Percentiles rank a stretch among this genome's conserved stretches.
These are phyloP conservation scores for Barnettozyma wickerhamii DNA, from an alignment of 805 yeast species.

Conservation along the genomic window DNA sequence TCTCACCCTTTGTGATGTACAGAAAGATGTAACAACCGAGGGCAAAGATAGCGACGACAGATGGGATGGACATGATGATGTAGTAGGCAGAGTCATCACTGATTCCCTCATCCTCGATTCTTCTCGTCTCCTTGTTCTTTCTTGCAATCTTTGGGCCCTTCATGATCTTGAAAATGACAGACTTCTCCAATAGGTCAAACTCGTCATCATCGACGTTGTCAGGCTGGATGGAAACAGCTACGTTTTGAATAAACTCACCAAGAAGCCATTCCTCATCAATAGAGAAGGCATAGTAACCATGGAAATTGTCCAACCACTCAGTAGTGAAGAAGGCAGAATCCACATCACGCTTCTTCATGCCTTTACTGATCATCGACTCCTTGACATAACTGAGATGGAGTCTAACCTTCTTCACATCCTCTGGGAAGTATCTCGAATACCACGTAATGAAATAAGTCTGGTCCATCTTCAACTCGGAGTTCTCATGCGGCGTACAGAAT, in stretches of 20 bases:
- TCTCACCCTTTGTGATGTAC: conserved; percentile 48
- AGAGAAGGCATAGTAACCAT: conserved; percentile 63
- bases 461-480: conserved; percentile 50
- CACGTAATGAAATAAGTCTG: conserved; percentile 74
- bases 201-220: conserved; percentile 61
- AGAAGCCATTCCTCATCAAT: conserved; percentile 62
- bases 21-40: conserved; percentile 64
- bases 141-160: conserved; percentile 38
- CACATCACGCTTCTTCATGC: conserved; percentile 45
- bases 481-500: conserved; percentile 79
- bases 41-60: conserved; percentile 55
- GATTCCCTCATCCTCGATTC: conserved; percentile 40
- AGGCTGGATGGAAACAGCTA: conserved; percentile 72
- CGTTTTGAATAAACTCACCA: conserved; percentile 47
- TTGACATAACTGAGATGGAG: conserved; percentile 63
- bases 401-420: conserved; percentile 55
- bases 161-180: conserved; percentile 44
- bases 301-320: conserved; percentile 63
- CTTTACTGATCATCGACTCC: conserved; percentile 52
- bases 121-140: conserved; percentile 38
- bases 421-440: conserved; percentile 63
- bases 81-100: conserved; percentile 49
- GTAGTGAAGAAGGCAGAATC: conserved; percentile 54
- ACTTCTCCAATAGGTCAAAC: conserved; percentile 48
- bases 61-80: conserved; percentile 64